Evolutionary conservation across 2,329 filamentous ascomycete species (phyloP).

Genomic region (Sporothrix protearum): DNA sequence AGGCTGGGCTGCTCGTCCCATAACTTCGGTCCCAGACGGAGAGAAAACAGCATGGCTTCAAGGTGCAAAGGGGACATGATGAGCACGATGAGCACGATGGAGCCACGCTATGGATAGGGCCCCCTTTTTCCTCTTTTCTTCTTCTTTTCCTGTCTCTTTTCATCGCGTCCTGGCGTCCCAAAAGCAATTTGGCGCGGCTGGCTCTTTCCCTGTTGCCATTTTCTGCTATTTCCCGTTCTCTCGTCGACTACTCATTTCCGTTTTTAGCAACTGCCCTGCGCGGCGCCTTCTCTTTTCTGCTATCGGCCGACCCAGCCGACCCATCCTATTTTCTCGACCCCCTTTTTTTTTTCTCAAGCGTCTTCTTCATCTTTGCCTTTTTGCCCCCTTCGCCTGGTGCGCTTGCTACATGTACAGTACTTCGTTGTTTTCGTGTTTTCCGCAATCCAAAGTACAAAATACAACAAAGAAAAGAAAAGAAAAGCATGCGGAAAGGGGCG

Average conservation of each 20-base stretch:
- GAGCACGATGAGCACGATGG: not conserved
- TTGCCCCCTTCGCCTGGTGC: not conserved
- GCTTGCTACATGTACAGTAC: not conserved
- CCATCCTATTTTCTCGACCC: not conserved
- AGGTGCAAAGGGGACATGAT: not conserved
- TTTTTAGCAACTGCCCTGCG: constrained; percentile 20
- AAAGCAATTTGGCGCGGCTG: constrained; percentile 1
- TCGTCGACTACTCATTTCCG: constrained; percentile 13
- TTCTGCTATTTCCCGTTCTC: constrained; percentile 13
- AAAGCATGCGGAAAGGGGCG: no score
- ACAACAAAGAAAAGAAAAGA: not conserved
- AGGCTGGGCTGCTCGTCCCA: not conserved
- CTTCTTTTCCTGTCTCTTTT: constrained; percentile 1
- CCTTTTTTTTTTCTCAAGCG: not conserved
- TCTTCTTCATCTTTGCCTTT: not conserved
- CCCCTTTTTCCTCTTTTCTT: not conserved
- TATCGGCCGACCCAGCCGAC: not conserved
- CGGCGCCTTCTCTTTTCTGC: constrained; percentile 19
- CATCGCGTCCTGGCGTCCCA: not conserved
- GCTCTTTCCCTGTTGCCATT: constrained; percentile 1
- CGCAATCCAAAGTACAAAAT: not conserved
- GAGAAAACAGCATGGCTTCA: not conserved
- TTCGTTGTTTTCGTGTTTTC: no score
- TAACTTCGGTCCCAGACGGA: not conserved
- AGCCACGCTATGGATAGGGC: not conserved